Evolutionary conservation across 805 yeast genomes (phyloP).

Genomic region (Candida patagonica): DNA sequence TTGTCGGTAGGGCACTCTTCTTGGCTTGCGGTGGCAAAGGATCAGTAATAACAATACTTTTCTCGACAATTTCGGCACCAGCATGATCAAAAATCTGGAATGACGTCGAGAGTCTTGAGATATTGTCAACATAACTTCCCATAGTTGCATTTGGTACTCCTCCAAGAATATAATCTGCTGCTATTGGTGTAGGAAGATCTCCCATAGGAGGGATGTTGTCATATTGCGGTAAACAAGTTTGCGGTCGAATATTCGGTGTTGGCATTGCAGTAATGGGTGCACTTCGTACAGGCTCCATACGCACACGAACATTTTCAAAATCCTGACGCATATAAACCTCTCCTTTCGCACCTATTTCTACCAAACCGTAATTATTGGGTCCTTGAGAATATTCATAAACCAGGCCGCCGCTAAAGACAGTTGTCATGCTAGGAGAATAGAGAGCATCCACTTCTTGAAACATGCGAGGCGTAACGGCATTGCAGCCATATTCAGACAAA

Average conservation of each 20-base stretch:
- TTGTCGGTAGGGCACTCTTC: too few relatives aligned
- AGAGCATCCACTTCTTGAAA: constrained; percentile 70
- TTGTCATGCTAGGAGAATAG: constrained; percentile 62
- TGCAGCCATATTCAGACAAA: constrained; percentile 89
- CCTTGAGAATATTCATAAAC: constrained; percentile 77
- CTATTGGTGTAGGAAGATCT: constrained; percentile 26
- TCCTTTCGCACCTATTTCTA: constrained; percentile 39
- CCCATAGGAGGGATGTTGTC: constrained; percentile 18
- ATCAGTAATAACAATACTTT: constrained; percentile 5
- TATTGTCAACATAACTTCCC: constrained; percentile 19
- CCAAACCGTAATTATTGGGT: constrained; percentile 70
- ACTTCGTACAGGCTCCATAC: constrained; percentile 1
- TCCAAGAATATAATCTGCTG: constrained; percentile 25
- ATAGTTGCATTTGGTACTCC: constrained; percentile 24
- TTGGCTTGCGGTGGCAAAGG: neutral
- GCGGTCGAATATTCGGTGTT: constrained; percentile 8
- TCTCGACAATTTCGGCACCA: constrained; percentile 17
- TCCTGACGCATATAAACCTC: constrained; percentile 39
- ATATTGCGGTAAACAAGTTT: constrained; percentile 14
- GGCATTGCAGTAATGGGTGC: constrained; percentile 5
- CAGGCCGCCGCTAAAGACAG: constrained; percentile 75
- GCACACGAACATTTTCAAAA: constrained; percentile 37
- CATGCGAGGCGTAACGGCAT: constrained; percentile 63
- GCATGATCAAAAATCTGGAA: constrained; percentile 17
- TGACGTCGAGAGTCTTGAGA: constrained; percentile 14